Evolutionary conservation across 305 asterid genomes (phyloP).

Genomic region (Stenogyne calaminthoides): DNA sequence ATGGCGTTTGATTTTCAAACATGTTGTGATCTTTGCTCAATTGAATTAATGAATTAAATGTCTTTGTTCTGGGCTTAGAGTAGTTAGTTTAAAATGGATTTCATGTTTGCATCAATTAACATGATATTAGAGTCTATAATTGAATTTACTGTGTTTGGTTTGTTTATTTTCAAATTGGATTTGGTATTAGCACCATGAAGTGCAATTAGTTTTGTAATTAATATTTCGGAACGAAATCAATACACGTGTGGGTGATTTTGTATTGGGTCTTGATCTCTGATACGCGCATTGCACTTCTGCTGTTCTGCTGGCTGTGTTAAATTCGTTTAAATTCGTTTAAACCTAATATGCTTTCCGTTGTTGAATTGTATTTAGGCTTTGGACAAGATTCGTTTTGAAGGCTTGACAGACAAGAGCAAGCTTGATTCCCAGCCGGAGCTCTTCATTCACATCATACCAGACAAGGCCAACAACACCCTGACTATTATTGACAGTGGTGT

Average conservation of each 20-base stretch:
- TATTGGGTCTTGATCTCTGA: background rate
- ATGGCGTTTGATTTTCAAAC: background rate
- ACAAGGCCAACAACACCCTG: constrained; percentile 72
- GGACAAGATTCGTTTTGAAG: constrained; percentile 77
- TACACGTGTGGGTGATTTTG: background rate
- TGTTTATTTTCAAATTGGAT: background rate
- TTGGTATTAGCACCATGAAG: background rate
- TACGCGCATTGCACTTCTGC: too few relatives aligned
- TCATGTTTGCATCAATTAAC: background rate
- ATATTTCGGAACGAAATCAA: background rate
- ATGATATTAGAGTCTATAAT: background rate
- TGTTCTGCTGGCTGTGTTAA: background rate
- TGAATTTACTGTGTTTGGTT: background rate
- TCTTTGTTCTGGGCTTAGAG: background rate
- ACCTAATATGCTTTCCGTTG: background rate
- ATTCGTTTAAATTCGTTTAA: background rate
- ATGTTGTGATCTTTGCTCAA: background rate
- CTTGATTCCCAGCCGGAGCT: constrained; percentile 84
- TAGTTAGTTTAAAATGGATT: background rate
- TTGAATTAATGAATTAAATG: background rate
- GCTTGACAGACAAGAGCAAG: constrained; percentile 85
- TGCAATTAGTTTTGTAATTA: background rate
- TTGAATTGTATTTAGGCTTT: constrained; percentile 47
- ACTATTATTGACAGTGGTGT: constrained; percentile 77
- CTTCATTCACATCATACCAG: constrained; percentile 74